phyloP scores from a whole-genome alignment of 805 yeast species.

The Hanseniaspora mollemarum region DNA sequence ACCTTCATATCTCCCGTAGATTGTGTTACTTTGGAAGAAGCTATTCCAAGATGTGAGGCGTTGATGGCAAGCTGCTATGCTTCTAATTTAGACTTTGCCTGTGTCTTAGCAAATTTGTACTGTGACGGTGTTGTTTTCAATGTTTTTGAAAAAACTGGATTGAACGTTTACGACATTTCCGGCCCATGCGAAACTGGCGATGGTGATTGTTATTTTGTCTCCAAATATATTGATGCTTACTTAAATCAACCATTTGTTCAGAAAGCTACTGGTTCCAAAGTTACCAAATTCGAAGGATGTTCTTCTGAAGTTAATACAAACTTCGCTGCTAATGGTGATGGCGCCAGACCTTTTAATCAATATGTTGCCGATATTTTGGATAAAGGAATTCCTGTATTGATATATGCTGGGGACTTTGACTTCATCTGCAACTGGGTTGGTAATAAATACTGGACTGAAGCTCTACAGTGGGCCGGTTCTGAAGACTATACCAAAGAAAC shows the following conservation, averaged over 20 bases:
- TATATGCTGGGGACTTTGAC: slow-evolving; percentile 92
- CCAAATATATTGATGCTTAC: slow-evolving; percentile 59
- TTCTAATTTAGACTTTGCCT: slow-evolving; percentile 51
- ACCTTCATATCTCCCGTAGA: slow-evolving; percentile 52
- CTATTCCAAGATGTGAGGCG: slow-evolving; percentile 53
- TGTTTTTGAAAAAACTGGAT: slow-evolving; percentile 65
- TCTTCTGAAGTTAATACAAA: slow-evolving; percentile 54
- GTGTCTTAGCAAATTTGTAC: slow-evolving; percentile 75
- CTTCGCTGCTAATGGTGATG: slow-evolving; percentile 71
- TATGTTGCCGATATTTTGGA: slow-evolving; percentile 60
- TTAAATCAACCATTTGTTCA: slow-evolving; percentile 63
- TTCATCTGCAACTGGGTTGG: slow-evolving; percentile 91
- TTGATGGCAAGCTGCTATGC: slow-evolving; percentile 57
- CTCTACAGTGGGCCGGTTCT: slow-evolving; percentile 52
- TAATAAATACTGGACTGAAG: slow-evolving; percentile 70
- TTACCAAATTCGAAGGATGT: slow-evolving; percentile 57
- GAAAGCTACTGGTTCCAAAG: slow-evolving; percentile 75
- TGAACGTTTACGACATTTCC: slow-evolving; percentile 80
- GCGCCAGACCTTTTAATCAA: slow-evolving; percentile 71
- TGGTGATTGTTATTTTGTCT: slow-evolving; percentile 58
- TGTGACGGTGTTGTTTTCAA: slow-evolving; percentile 60
- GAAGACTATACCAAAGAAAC: slow-evolving; percentile 37
- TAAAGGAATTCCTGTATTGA: slow-evolving; percentile 61
- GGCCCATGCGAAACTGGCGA: slow-evolving; percentile 60
- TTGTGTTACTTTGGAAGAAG: slow-evolving; percentile 51